These are phyloP conservation scores for Thalia dealbata DNA, from an alignment of 176 grass and related monocot genomes.

Conservation along the genomic window DNA sequence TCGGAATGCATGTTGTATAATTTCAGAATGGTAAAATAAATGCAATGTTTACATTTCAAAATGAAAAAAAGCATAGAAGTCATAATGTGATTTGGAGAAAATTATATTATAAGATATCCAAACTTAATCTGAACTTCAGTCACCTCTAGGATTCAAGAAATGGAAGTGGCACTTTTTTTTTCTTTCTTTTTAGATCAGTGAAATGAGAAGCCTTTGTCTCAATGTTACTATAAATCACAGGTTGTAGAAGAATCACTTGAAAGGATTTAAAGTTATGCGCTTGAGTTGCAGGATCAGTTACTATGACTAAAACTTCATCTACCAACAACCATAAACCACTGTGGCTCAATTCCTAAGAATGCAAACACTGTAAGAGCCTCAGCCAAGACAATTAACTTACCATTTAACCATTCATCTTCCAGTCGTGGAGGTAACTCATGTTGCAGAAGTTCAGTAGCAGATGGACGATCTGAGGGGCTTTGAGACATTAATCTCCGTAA, in stretches of 20 bases:
- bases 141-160: background rate
- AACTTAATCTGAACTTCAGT: too few relatives aligned
- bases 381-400: conserved; percentile 28
- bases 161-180: too few relatives aligned
- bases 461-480: conserved; percentile 81
- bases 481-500: conserved; percentile 47
- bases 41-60: too few relatives aligned
- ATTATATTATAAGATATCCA: background rate
- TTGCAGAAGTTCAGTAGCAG: conserved; percentile 82
- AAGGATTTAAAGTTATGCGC: background rate
- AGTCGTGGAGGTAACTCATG: conserved; percentile 80
- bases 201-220: too few relatives aligned
- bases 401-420: conserved; percentile 95
- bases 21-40: too few relatives aligned
- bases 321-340: background rate
- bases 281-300: background rate
- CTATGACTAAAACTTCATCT: background rate
- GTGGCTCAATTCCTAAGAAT: background rate
- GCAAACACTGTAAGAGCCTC: background rate
- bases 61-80: too few relatives aligned
- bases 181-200: too few relatives aligned
- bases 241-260: background rate
- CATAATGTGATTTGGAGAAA: background rate
- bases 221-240: too few relatives aligned
- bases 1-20: too few relatives aligned